Base-by-base conservation (phyloP, 2,329 filamentous ascomycete species). In the Albifimbria verrucaria region DNA sequence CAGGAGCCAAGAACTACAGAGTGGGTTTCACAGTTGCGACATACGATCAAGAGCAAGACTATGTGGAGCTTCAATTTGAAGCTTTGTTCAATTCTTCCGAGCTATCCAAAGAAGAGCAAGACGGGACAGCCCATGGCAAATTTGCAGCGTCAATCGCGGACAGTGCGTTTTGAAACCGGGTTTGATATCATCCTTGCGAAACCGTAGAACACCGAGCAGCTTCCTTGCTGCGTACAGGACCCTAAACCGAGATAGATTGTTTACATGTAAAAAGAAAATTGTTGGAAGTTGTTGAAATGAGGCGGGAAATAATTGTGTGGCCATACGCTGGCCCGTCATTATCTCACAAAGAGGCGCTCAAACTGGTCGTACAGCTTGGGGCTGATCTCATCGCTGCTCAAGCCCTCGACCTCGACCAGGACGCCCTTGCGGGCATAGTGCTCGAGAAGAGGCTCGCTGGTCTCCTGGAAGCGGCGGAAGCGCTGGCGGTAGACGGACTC, bases 341-440 rank as follows among this genome's bases (percentile, higher is more conserved):
- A 70, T 26, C 58, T 50, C 42, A 67, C 63, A 53, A 97, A 97
- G 52, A 88, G 81, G 65, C 77, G 83, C 73, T 90, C 86, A 69
- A 99, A 90, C 72, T 96, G 92, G 9, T 77, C 73, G 65, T 91
- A 89, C 24, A 99, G 77, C 75, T 92, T 86, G n/a, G 94, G 94
- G 51, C 82, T 92, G 62, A 99, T 99, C 74, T 97, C 94, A 66
- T 99, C 90, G 66, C 92, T 96, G 69, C 86, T 93, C 72, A 92
- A 84, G 21, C 94, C 94, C 61, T 90, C 79, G 4, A 97, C 91
- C 56, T 90, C 90, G 83, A 89, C 91, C 36, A 99, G 74, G 12
- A 96, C 86, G 10, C 90, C 91, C 68, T 88, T 88, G 58, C 83
- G 81, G 48, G 90, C 88, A 66, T 99, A 99, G 72, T 97, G 90